A percentile compares a stretch with the other conserved stretches of the same genome.
Conservation (phyloP, 2,329 filamentous ascomycete genomes). For the Fusarium vanettenii region DNA sequence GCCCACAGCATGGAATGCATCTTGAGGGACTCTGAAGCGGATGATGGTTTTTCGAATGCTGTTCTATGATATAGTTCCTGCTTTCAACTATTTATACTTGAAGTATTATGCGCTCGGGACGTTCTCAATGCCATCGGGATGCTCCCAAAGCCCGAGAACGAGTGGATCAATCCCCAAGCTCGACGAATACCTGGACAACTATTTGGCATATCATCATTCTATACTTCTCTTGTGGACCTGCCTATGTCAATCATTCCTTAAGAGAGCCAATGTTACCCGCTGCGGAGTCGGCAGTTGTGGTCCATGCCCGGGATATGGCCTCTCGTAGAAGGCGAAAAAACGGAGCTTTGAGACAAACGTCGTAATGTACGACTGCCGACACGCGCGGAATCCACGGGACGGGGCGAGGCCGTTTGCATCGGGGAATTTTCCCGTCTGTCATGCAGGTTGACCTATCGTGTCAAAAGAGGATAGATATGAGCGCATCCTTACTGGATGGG, state of each 20-base stretch:
- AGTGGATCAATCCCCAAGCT: neutral
- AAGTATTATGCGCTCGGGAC: neutral
- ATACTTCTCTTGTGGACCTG: neutral
- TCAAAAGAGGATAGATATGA: too few species aligned
- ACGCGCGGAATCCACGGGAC: neutral
- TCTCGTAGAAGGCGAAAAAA: neutral
- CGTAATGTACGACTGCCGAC: neutral
- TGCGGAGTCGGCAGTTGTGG: neutral
- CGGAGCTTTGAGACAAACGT: neutral
- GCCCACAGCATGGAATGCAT: neutral
- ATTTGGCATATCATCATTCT: neutral
- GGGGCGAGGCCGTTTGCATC: neutral
- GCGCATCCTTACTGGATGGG: too few species aligned
- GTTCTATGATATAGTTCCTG: neutral
- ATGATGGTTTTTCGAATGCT: neutral
- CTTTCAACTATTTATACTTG: neutral
- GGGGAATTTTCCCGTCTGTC: neutral
- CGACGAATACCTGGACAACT: neutral
- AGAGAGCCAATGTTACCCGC: neutral
- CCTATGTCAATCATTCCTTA: neutral
- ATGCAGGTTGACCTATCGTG: neutral
- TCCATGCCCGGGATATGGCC: neutral
- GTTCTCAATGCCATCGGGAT: neutral
- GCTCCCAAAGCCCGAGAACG: neutral
- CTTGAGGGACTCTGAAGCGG: neutral